Conservation (phyloP, 495 filamentous ascomycete species). For the Annulohypoxylon bovei region DNA sequence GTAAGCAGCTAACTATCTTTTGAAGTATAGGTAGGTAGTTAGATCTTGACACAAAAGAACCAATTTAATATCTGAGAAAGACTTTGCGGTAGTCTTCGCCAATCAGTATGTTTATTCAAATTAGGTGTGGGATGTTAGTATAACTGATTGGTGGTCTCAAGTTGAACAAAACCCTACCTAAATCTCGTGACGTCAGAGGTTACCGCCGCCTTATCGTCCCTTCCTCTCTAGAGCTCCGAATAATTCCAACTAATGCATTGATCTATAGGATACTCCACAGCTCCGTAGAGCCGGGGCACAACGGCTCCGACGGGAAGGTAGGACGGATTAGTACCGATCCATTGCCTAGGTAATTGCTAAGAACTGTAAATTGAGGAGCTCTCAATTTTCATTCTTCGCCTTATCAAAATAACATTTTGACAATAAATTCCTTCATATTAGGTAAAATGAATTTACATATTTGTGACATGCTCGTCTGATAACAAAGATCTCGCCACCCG, state of each 20-base stretch:
- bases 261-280: conserved; percentile 14
- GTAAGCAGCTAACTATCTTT: not conserved
- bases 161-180: not conserved
- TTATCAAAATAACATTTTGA: conserved; percentile 5
- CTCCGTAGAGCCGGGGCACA: conserved; percentile 25
- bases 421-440: not conserved
- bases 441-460: conserved; percentile 10
- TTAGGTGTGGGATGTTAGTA: not conserved
- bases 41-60: no score
- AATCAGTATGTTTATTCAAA: conserved; percentile 1
- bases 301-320: conserved; percentile 7
- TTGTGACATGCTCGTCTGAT: not conserved
- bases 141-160: not conserved
- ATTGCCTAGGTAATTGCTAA: conserved; percentile 5
- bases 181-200: conserved; percentile 29
- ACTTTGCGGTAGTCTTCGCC: conserved; percentile 1
- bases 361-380: conserved; percentile 3
- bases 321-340: conserved; percentile 9
- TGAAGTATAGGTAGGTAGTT: not conserved
- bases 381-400: not conserved
- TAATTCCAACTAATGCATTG: not conserved
- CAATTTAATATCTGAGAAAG: no score
- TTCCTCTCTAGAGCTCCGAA: conserved; percentile 16
- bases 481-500: conserved; percentile 1
- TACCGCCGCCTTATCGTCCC: conserved; percentile 17